These are phyloP conservation scores for Pogostemon cablin DNA, from an alignment of 257 asterid species.

Conservation along the genomic window DNA sequence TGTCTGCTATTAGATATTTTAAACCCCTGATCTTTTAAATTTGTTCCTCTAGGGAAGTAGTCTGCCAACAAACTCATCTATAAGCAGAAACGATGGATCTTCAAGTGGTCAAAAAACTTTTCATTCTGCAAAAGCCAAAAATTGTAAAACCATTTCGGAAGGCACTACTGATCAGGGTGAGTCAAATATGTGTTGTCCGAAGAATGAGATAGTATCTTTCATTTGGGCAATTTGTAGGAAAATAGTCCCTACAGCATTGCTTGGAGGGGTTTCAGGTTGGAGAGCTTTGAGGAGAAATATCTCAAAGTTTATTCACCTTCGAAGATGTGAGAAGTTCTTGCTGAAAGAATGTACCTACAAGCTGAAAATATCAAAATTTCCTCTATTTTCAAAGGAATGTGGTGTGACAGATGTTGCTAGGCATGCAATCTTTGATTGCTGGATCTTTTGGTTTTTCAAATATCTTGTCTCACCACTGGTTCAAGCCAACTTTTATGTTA, in stretches of 20 bases:
- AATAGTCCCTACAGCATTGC: conserved; percentile 65
- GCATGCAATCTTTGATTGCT: conserved; percentile 56
- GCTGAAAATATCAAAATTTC: conserved; percentile 60
- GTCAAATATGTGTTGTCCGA: conserved; percentile 55
- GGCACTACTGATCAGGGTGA: conserved; percentile 12
- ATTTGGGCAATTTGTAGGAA: conserved; percentile 89
- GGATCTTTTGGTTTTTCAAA: conserved; percentile 81
- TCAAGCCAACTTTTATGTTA: conserved; percentile 78
- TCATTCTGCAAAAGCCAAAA: conserved; percentile 35
- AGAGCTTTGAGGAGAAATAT: conserved; percentile 68
- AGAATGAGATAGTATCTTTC: conserved; percentile 77
- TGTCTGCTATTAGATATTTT: conserved; percentile 9
- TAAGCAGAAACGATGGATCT: conserved; percentile 27
- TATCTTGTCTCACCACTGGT: conserved; percentile 65
- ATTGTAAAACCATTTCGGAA: conserved; percentile 34
- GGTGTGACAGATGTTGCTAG: conserved; percentile 43
- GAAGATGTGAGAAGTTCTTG: conserved; percentile 83
- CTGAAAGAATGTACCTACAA: conserved; percentile 69
- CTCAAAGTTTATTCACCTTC: conserved; percentile 65
- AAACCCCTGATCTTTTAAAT: conserved; percentile 22
- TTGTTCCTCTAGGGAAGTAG: conserved; percentile 46
- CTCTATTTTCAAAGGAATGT: conserved; percentile 45
- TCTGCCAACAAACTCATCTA: conserved; percentile 26
- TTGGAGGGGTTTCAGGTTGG: conserved; percentile 78
- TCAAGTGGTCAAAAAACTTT: conserved; percentile 27